These are phyloP conservation scores for Nidularia pulvinata DNA, from an alignment of 768 basidiomycete genomes.

Conservation along the genomic window DNA sequence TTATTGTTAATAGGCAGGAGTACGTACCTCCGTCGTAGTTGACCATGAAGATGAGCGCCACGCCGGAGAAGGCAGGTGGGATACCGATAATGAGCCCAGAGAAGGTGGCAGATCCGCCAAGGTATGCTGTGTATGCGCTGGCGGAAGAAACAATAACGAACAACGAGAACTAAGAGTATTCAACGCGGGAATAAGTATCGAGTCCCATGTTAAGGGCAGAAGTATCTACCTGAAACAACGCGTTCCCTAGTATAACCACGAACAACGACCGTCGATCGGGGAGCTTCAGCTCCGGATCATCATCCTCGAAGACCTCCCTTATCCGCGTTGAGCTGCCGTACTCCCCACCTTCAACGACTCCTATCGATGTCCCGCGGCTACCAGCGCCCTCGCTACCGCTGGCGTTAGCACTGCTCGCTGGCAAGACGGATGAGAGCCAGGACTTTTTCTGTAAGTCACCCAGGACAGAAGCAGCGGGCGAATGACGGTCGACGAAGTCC, in stretches of 20 bases:
- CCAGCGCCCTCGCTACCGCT: no score
- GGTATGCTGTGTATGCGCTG: constrained; percentile 56
- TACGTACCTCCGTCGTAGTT: constrained; percentile 52
- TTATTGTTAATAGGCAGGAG: neutral
- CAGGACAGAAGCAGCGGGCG: no score
- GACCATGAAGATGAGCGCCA: constrained; percentile 55
- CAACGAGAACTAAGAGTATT: constrained; percentile 50
- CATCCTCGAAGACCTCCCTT: neutral
- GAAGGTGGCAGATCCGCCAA: constrained; percentile 72
- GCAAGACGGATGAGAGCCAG: no score
- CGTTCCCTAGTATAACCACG: constrained; percentile 22
- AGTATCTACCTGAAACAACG: constrained; percentile 22
- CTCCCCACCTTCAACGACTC: no score
- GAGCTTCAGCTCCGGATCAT: constrained; percentile 22
- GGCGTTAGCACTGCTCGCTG: no score
- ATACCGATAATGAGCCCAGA: constrained; percentile 71
- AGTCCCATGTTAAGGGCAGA: neutral
- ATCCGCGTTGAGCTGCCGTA: no score
- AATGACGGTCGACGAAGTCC: no score
- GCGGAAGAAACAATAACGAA: constrained; percentile 72
- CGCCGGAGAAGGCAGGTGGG: constrained; percentile 60
- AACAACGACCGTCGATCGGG: constrained; percentile 20
- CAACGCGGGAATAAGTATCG: neutral
- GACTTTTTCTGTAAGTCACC: no score
- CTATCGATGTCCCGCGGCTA: no score